Base-by-base conservation (phyloP, 495 filamentous ascomycete species). In the Penicillium angulare region DNA sequence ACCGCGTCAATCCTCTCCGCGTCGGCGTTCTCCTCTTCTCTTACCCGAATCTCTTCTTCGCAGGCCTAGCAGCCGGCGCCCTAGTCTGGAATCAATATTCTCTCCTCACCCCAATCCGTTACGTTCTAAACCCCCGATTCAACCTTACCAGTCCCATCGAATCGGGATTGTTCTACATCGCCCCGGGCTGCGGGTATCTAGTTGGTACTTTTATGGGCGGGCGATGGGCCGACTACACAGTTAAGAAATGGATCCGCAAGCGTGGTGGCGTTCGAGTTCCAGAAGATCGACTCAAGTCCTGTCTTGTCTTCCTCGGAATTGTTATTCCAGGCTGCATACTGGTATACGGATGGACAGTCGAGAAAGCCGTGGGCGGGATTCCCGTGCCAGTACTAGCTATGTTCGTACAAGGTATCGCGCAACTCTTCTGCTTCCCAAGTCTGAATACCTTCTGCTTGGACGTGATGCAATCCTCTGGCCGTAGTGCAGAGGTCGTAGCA, bases 361-460 rank as follows among this genome's bases (percentile, higher is more conserved):
- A 90, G 57, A 81, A 83, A 58, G 63, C 72, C 29, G 75, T 79
- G 5, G 86, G 86, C 18, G 86, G 84, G 1, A 79, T 90, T 24
- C 76, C 83, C 3, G 67, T 89, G 5, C 84, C 85, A 1, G 82
- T 88, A 0, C 70, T 89, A 12, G 78, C 79, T 46, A 85, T 89
- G 75, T 89, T 88, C 57, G 29, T 85, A 3, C 85, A 89, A 61
- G 87, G 86, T 8, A 77, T 88, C 1, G 83, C 81, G 0, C 85
- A 89, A 64, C 71, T 89, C 2, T 87, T 89, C 64, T 86, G 80
- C 68, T 89, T 88, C 59, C 85, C 86, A 8, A 79, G 75, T 45
- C 59, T 89, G 21, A 89, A 89, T 62, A 89, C 86, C 0, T 89
- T 89, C 61, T 89, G 84, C 55, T 68, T 89, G 3, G 86, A 90